Percentiles rank a stretch among this genome's conserved stretches.
Evolutionary conservation across 805 yeast species (phyloP).

Genomic region (Middelhovenomyces tepae): DNA sequence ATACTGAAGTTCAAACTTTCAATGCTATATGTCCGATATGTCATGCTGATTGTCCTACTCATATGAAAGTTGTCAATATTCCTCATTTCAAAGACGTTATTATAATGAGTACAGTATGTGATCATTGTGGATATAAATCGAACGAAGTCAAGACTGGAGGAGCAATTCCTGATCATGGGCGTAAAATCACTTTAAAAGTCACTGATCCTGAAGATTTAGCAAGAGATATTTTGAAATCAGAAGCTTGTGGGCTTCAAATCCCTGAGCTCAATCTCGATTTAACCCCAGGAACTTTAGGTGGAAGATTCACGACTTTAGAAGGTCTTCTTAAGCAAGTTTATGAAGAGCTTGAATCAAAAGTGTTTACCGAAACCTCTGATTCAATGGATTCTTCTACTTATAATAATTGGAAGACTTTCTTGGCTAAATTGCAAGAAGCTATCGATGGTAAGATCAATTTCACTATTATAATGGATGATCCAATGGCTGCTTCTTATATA

Average conservation of each 20-base stretch:
- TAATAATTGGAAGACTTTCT: conserved; percentile 74
- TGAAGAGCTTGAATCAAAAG: conserved; percentile 81
- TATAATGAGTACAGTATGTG: conserved; percentile 91
- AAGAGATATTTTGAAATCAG: conserved; percentile 90
- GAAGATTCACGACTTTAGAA: conserved; percentile 94
- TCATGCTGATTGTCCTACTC: conserved; percentile 72
- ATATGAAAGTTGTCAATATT: conserved; percentile 92
- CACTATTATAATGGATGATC: conserved; percentile 87
- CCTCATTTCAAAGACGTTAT: conserved; percentile 98
- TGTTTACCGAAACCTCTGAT: conserved; percentile 78
- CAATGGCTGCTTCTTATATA: conserved; percentile 87
- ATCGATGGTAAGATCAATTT: conserved; percentile 72
- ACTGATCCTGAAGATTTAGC: conserved; percentile 90
- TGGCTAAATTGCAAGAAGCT: conserved; percentile 67
- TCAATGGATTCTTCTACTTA: conserved; percentile 77
- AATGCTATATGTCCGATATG: conserved; percentile 90
- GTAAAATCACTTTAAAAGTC: conserved; percentile 58
- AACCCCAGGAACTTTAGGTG: conserved; percentile 95
- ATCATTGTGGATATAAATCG: conserved; percentile 86
- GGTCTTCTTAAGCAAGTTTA: conserved; percentile 83
- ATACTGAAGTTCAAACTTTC: conserved; percentile 89
- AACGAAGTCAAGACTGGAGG: conserved; percentile 99
- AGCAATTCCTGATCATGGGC: conserved; percentile 81
- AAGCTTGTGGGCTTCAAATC: conserved; percentile 75
- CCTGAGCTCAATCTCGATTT: conserved; percentile 89